Conservation (phyloP, 108 stramenopile species). For the Skeletonema potamos region DNA sequence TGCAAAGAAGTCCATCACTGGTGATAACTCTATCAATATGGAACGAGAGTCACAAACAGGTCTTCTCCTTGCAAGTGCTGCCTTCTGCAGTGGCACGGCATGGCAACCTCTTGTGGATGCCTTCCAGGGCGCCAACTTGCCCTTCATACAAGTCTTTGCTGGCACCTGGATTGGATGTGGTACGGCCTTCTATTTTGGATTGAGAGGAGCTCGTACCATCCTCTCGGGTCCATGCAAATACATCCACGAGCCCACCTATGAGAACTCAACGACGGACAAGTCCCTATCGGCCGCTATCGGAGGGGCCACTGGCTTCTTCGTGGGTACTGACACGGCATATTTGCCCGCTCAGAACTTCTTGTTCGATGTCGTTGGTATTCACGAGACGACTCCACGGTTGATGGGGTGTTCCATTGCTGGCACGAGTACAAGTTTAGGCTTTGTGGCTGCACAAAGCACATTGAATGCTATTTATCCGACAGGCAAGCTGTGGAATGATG, state of each 20-base stretch:
- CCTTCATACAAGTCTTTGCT: constrained; percentile 65
- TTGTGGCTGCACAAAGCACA: constrained; percentile 57
- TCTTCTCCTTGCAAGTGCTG: constrained; percentile 67
- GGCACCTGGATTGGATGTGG: constrained; percentile 82
- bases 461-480: constrained; percentile 67
- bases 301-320: constrained; percentile 85
- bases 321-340: constrained; percentile 83
- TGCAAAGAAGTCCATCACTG: constrained; percentile 55
- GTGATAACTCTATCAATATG: constrained; percentile 48
- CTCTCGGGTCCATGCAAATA: constrained; percentile 47
- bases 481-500: constrained; percentile 81
- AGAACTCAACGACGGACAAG: constrained; percentile 66
- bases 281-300: constrained; percentile 70
- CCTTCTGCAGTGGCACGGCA: constrained; percentile 80
- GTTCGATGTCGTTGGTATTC: constrained; percentile 72
- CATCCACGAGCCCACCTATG: constrained; percentile 69
- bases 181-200: constrained; percentile 76
- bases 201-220: constrained; percentile 62
- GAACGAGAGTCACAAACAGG: constrained; percentile 62
- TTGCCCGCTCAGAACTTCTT: constrained; percentile 84
- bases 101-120: constrained; percentile 85
- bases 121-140: constrained; percentile 70
- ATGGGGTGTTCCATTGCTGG: constrained; percentile 77
- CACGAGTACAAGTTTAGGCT: constrained; percentile 72
- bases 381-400: constrained; percentile 56